These are phyloP conservation scores for Tylopilus felleus DNA, from an alignment of 768 basidiomycete genomes.

Conservation along the genomic window DNA sequence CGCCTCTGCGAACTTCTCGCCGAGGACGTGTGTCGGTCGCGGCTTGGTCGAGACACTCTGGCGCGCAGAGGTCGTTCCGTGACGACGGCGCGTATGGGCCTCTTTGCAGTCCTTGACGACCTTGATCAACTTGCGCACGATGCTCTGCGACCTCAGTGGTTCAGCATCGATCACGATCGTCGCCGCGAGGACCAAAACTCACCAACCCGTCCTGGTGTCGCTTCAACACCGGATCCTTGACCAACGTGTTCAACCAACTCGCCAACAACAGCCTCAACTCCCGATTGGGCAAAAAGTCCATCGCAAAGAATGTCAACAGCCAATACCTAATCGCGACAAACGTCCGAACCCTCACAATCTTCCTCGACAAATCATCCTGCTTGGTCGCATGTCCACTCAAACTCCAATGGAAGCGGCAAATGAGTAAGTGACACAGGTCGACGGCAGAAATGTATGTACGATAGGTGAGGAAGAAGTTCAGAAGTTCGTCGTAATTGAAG, in stretches of 20 bases:
- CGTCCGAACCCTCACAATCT: conserved; percentile 83
- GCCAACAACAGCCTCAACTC: conserved; percentile 71
- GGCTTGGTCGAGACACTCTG: conserved; percentile 33
- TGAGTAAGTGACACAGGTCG: conserved; percentile 78
- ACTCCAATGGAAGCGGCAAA: conserved; percentile 89
- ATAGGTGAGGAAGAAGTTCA: conserved; percentile 91
- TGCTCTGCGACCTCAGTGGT: conserved; percentile 45
- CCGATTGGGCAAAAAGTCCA: conserved; percentile 81
- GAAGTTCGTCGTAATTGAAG: conserved; percentile 80
- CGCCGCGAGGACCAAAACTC: conserved; percentile 31
- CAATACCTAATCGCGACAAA: conserved; percentile 90
- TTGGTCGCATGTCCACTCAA: conserved; percentile 35
- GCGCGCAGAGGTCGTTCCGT: conserved; percentile 28
- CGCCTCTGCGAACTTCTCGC: conserved; percentile 66
- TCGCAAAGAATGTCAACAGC: conserved; percentile 85
- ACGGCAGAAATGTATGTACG: conserved; percentile 77
- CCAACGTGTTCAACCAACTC: conserved; percentile 77
- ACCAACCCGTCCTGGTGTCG: conserved; percentile 70
- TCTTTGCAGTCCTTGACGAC: conserved; percentile 80
- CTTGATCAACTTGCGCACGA: conserved; percentile 79
- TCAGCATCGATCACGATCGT: conserved; percentile 4
- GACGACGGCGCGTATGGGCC: conserved; percentile 47
- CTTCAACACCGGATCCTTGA: conserved; percentile 66
- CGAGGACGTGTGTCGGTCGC: conserved; percentile 47
- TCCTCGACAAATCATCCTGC: conserved; percentile 67